Conservation (phyloP, 305 asterid species). For the Fraxinus angustifolia region DNA sequence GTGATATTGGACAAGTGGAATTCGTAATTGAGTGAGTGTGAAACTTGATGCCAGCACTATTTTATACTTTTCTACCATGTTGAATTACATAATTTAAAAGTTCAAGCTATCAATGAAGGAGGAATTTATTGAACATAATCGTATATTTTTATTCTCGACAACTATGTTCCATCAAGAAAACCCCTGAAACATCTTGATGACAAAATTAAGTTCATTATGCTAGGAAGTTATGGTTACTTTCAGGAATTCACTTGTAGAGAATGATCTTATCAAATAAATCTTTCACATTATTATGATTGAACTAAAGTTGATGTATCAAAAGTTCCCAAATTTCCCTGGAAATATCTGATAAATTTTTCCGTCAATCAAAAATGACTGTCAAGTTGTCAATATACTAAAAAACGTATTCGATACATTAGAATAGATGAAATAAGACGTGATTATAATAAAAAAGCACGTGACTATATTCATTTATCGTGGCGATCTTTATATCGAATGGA, state of each 20-base stretch:
- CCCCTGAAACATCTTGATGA: background rate
- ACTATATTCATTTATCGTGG: background rate
- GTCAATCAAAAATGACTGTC: background rate
- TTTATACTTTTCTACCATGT: background rate
- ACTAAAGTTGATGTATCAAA: background rate
- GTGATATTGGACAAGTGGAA: background rate
- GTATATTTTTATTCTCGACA: background rate
- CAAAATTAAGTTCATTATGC: background rate
- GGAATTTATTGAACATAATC: background rate
- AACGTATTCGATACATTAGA: background rate
- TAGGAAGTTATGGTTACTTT: no score
- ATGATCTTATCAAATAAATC: slow-evolving; percentile 10
- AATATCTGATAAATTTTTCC: slow-evolving; percentile 19
- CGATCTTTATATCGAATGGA: no score
- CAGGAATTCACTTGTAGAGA: background rate
- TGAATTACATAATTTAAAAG: background rate
- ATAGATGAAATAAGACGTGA: background rate
- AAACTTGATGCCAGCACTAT: background rate
- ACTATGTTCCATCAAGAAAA: background rate
- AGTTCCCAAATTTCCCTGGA: background rate
- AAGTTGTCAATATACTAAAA: background rate
- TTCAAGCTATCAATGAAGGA: background rate
- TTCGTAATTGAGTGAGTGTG: background rate
- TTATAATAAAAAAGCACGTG: no score
- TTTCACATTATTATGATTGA: slow-evolving; percentile 1